Percentiles rank a stretch among this genome's conserved stretches.
phyloP scores from a whole-genome alignment of 164 flowering plant species.

The Akebia trifoliata region DNA sequence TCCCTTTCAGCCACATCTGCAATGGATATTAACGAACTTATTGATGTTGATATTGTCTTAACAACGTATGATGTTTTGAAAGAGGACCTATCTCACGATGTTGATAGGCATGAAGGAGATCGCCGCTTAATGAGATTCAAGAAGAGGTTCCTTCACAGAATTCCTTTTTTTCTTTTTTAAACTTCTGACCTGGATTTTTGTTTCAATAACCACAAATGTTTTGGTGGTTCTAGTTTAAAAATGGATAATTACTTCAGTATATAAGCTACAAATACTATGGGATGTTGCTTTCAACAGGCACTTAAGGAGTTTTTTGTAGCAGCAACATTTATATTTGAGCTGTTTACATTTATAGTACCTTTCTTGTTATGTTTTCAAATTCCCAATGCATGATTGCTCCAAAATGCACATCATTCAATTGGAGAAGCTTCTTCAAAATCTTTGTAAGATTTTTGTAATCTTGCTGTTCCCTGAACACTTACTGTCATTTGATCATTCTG shows the following conservation, averaged over 20 bases:
- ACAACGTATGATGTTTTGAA: constrained; percentile 95
- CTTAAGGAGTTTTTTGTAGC: too few relatives aligned
- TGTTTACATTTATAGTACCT: too few relatives aligned
- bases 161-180: neutral
- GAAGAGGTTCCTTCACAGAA: constrained; percentile 53
- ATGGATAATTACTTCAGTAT: neutral
- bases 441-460: too few relatives aligned
- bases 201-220: neutral
- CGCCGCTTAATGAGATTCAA: constrained; percentile 79
- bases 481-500: too few relatives aligned
- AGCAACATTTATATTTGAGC: too few relatives aligned
- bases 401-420: neutral
- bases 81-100: constrained; percentile 87
- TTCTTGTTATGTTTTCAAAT: neutral
- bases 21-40: constrained; percentile 52
- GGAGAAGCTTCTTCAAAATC: neutral
- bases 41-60: constrained; percentile 75
- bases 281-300: too few relatives aligned
- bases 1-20: constrained; percentile 42
- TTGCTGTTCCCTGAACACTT: too few relatives aligned
- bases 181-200: neutral
- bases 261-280: too few relatives aligned
- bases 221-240: neutral
- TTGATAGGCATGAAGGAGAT: constrained; percentile 91
- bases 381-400: neutral